Conservation (phyloP, 139 green algal genomes). For the Nannochloris sp. region DNA sequence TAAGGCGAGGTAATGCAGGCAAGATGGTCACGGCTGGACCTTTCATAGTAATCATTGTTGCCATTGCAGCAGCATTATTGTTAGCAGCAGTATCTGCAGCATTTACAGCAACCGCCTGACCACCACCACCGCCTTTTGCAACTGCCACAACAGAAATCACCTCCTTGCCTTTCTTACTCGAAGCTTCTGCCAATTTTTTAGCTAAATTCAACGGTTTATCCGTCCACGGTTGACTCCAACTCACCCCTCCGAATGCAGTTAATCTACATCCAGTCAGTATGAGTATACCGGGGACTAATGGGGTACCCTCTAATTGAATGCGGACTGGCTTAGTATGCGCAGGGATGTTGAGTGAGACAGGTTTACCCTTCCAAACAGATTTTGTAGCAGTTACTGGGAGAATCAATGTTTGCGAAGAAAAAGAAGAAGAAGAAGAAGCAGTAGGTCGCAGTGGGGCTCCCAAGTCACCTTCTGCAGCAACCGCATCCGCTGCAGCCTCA, state of each 20-base stretch:
- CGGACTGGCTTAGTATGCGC: conserved; percentile 36
- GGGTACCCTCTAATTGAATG: conserved; percentile 32
- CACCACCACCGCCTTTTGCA: too few species aligned
- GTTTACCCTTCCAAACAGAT: conserved; percentile 20
- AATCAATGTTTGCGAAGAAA: neutral
- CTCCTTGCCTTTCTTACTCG: too few species aligned
- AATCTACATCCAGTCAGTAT: conserved; percentile 39
- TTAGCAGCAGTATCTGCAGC: too few species aligned
- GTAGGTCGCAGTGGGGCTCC: neutral
- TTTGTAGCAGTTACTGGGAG: too few species aligned
- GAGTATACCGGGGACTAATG: conserved; percentile 38
- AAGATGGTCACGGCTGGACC: neutral
- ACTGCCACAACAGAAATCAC: too few species aligned
- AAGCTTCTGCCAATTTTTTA: too few species aligned
- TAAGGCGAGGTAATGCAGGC: conserved; percentile 10
- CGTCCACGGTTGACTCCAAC: conserved; percentile 40
- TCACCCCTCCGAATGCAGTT: conserved; percentile 29
- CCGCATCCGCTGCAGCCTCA: neutral
- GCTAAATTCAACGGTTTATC: too few species aligned
- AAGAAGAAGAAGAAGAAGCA: neutral
- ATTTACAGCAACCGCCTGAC: too few species aligned
- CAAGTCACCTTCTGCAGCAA: neutral
- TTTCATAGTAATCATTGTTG: neutral
- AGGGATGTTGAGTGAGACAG: conserved; percentile 35
- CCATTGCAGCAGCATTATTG: neutral